Conservation (phyloP, 2,329 filamentous ascomycete genomes). For the Penicillium sp. region DNA sequence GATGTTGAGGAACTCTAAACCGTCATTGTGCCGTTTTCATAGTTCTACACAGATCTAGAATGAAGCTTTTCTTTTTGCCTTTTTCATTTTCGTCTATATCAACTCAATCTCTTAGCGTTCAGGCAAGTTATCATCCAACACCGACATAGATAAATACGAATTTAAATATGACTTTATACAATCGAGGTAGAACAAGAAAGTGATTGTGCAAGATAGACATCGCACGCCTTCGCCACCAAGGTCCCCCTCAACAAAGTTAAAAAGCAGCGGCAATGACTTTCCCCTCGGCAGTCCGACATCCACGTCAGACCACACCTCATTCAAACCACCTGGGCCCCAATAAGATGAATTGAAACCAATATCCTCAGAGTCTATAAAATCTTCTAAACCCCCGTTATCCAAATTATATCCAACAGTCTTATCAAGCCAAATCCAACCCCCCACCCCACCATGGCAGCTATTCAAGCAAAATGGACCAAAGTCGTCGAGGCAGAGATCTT, state of each 20-base stretch:
- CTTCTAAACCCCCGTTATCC: background rate
- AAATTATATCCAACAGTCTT: background rate
- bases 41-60: background rate
- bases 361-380: too few species aligned
- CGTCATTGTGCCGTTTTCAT: background rate
- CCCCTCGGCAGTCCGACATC: background rate
- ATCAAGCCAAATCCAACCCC: background rate
- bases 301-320: background rate
- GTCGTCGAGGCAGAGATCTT: conserved; percentile 24
- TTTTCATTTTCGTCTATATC: background rate
- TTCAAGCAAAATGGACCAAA: conserved; percentile 13
- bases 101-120: too few species aligned
- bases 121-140: background rate
- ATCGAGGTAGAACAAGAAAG: background rate
- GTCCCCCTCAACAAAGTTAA: background rate
- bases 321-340: too few species aligned
- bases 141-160: background rate
- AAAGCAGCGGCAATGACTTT: background rate
- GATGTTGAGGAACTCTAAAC: background rate
- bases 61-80: background rate
- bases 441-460: background rate
- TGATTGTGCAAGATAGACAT: too few species aligned
- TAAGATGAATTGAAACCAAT: too few species aligned
- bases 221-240: too few species aligned
- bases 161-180: background rate